Percentiles rank a stretch among this genome's conserved stretches.
Conservation (phyloP, 495 filamentous ascomycete genomes). For the Venustampulla echinocandica region DNA sequence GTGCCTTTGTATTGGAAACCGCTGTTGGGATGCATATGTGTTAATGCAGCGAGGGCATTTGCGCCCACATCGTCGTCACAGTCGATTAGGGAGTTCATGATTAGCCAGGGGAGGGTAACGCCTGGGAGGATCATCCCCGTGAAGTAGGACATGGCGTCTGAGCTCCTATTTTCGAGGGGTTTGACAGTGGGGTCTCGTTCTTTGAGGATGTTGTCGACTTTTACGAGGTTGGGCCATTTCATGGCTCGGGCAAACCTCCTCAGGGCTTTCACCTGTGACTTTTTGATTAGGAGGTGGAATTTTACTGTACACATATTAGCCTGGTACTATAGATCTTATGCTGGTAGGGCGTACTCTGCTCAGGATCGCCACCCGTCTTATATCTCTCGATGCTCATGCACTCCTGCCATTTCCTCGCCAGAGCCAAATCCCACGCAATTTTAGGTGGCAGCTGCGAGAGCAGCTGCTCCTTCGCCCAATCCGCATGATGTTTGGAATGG, state of each 20-base stretch:
- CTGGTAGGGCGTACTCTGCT: constrained; percentile 27
- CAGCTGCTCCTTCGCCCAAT: constrained; percentile 46
- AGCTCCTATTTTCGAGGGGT: constrained; percentile 49
- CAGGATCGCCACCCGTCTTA: constrained; percentile 26
- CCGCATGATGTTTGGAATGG: constrained; percentile 41
- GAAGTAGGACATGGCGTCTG: constrained; percentile 64
- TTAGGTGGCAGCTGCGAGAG: constrained; percentile 52
- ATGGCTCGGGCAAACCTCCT: constrained; percentile 57
- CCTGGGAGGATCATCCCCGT: constrained; percentile 61
- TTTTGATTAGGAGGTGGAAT: constrained; percentile 49
- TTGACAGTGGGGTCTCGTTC: constrained; percentile 43
- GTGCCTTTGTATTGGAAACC: constrained; percentile 64
- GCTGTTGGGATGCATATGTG: constrained; percentile 50
- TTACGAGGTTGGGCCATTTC: constrained; percentile 64
- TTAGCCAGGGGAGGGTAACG: constrained; percentile 57
- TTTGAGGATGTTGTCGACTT: constrained; percentile 49
- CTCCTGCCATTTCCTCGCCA: constrained; percentile 60
- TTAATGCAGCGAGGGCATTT: constrained; percentile 46
- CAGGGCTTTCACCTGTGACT: constrained; percentile 54
- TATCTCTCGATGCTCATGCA: constrained; percentile 50
- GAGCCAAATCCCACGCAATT: constrained; percentile 59
- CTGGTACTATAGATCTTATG: background rate
- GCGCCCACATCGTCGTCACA: constrained; percentile 56
- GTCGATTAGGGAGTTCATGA: constrained; percentile 66
- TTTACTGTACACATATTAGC: constrained; percentile 29